A percentile compares a stretch with the other conserved stretches of the same genome.
Evolutionary conservation across 2,329 filamentous ascomycete genomes (phyloP).

Genomic region (Incumbomyces delicatus): DNA sequence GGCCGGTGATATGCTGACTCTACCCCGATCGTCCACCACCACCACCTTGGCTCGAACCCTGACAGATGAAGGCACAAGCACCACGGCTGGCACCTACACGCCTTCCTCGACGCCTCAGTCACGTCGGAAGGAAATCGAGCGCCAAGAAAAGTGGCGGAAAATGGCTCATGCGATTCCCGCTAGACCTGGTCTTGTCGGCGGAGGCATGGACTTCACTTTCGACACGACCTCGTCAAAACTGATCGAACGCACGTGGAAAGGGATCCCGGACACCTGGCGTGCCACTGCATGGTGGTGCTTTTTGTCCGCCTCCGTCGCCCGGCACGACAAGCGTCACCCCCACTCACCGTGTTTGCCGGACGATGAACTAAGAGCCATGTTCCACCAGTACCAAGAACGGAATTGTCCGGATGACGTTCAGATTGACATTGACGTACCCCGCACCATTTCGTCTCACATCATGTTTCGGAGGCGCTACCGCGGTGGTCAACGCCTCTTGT

Average conservation of each 20-base stretch:
- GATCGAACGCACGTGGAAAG: slow-evolving; percentile 90
- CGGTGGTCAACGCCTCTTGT: slow-evolving; percentile 82
- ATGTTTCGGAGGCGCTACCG: slow-evolving; percentile 92
- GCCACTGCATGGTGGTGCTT: slow-evolving; percentile 93
- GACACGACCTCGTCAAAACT: slow-evolving; percentile 75
- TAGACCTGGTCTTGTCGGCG: slow-evolving; percentile 31
- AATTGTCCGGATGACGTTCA: slow-evolving; percentile 86
- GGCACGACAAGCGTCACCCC: slow-evolving; percentile 19
- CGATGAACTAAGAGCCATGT: slow-evolving; percentile 60
- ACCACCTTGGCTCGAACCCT: slow-evolving; percentile 1
- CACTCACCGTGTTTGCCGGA: slow-evolving; percentile 54
- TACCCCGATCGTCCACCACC: slow-evolving; percentile 26
- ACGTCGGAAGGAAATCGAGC: slow-evolving; percentile 46
- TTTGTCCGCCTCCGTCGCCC: slow-evolving; percentile 64
- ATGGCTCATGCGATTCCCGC: slow-evolving; percentile 48
- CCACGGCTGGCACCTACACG: not conserved
- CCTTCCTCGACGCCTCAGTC: slow-evolving; percentile 9
- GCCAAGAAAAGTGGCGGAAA: slow-evolving; percentile 58
- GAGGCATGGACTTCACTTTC: slow-evolving; percentile 64
- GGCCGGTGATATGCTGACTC: slow-evolving; percentile 55
- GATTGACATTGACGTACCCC: slow-evolving; percentile 92
- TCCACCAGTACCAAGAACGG: slow-evolving; percentile 61
- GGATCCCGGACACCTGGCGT: slow-evolving; percentile 92
- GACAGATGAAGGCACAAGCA: not conserved
- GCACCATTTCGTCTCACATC: slow-evolving; percentile 89